These are phyloP conservation scores for Tephrocybe sp. DNA, from an alignment of 768 basidiomycete genomes.

Conservation along the genomic window DNA sequence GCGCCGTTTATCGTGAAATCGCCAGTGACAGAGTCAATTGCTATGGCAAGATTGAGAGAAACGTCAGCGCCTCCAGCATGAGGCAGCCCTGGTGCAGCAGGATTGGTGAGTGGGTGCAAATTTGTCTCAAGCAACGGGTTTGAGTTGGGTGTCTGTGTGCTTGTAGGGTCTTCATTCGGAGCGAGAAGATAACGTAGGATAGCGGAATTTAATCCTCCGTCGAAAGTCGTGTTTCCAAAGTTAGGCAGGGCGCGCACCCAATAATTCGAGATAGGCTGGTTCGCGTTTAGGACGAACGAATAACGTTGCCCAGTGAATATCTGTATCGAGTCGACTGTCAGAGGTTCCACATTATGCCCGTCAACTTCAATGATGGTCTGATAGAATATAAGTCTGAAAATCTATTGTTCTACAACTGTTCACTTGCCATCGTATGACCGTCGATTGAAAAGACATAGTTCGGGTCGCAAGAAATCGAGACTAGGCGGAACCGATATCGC, in stretches of 20 bases:
- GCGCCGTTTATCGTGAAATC: constrained; percentile 26
- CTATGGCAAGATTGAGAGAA: constrained; percentile 17
- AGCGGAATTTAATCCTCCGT: constrained; percentile 39
- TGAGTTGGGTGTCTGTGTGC: not conserved
- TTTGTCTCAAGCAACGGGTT: constrained; percentile 29
- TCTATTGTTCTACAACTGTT: not conserved
- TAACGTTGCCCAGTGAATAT: constrained; percentile 44
- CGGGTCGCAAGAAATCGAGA: constrained; percentile 46
- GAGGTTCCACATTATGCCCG: constrained; percentile 26
- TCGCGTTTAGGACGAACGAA: constrained; percentile 43
- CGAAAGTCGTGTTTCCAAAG: constrained; percentile 27
- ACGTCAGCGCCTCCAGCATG: constrained; percentile 24
- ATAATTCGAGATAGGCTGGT: constrained; percentile 47
- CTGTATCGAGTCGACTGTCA: constrained; percentile 38
- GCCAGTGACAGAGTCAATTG: too few relatives aligned
- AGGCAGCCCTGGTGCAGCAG: constrained; percentile 9
- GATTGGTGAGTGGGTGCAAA: constrained; percentile 9
- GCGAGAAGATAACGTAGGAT: constrained; percentile 51
- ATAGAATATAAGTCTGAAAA: not conserved
- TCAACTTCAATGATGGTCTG: constrained; percentile 42
- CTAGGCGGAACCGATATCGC: constrained; percentile 53
- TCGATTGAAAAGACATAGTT: constrained; percentile 40
- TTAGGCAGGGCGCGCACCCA: constrained; percentile 49
- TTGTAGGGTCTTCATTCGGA: constrained; percentile 35
- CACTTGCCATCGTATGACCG: constrained; percentile 30